Evolutionary conservation across 1,284 basidiomycete species (phyloP), one percentile per base, ranked within the genome.

Genomic region (Ceratobasidium sp.): DNA sequence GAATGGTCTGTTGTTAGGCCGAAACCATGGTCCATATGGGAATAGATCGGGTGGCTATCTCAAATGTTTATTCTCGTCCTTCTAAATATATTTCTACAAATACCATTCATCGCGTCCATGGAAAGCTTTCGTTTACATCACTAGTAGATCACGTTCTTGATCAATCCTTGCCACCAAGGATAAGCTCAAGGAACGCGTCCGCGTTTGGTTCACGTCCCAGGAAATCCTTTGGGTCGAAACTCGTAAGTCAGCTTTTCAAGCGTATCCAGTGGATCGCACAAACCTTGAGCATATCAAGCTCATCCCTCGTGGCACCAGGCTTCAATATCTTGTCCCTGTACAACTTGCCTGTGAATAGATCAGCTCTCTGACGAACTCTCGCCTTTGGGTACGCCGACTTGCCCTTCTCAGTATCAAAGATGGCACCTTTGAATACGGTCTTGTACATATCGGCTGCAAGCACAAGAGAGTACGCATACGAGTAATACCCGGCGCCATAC

Each of bases 401-500:
- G 41, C 87, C 87, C 12, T 86, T 86, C 26, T 79, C 81, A 1
- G 89, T 87, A 77, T 90, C 86, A 73, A 94, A 83, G 26, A 92
- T 92, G 75, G 91, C 89, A 50, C 83, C 81, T 78, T 90, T 89
- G 83, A 94, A 94, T n/a, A 93, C 86, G 3, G 89, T 89, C 53
- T 85, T 82, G 80, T 91, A 93, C 91, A 93, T 93, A 79, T 93
- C 91, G 52, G 89, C 85, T 0, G 90, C 89, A 79, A 92, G 92
- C 34, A 92, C 90, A 21, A 90, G 83, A 5, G 88, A 90, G 76
- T 89, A 92, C 1, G 85, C 88, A 26, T 79, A 89, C 83, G 90
- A 91, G 77, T 93, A 93, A 78, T 93, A 93, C 14, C 92, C 91
- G 10, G 89, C 91, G 76, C 92, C 90, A 76, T 93, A 92, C 12